These are phyloP conservation scores for Cladosporium velox DNA, from an alignment of 2,329 filamentous ascomycete genomes.

Conservation along the genomic window DNA sequence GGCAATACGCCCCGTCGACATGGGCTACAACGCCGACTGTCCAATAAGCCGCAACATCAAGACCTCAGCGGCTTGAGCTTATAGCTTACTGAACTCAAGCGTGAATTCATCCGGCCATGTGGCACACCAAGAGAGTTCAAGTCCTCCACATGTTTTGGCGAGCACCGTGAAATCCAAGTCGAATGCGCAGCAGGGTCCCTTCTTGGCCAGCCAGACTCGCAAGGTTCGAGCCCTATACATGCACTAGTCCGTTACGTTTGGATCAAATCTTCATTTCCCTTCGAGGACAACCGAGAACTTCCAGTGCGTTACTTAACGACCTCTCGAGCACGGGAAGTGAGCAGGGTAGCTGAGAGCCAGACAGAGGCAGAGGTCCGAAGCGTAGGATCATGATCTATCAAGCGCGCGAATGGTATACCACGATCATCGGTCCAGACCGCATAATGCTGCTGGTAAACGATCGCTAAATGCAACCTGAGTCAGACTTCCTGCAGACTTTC, in stretches of 20 bases:
- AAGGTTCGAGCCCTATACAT: neutral
- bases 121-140: neutral
- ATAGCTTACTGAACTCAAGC: slow-evolving; percentile 4
- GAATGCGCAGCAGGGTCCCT: neutral
- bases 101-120: neutral
- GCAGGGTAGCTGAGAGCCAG: neutral
- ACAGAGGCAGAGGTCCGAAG: slow-evolving; percentile 5
- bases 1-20: neutral
- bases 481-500: slow-evolving; percentile 4
- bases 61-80: neutral
- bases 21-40: neutral
- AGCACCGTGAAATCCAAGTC: neutral
- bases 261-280: neutral
- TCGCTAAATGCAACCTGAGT: slow-evolving; percentile 2
- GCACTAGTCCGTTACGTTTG: neutral
- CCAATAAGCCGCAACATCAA: neutral
- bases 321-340: neutral
- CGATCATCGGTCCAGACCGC: neutral
- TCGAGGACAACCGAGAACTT: neutral
- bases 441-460: neutral
- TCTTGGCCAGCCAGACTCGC: slow-evolving; percentile 1
- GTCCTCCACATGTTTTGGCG: slow-evolving; percentile 12
- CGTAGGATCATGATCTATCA: neutral
- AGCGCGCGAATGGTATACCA: neutral
- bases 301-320: neutral